Evolutionary conservation across 192 early-diverging fungal genomes (phyloP).

Genomic region (Backusella liffmaniae): DNA sequence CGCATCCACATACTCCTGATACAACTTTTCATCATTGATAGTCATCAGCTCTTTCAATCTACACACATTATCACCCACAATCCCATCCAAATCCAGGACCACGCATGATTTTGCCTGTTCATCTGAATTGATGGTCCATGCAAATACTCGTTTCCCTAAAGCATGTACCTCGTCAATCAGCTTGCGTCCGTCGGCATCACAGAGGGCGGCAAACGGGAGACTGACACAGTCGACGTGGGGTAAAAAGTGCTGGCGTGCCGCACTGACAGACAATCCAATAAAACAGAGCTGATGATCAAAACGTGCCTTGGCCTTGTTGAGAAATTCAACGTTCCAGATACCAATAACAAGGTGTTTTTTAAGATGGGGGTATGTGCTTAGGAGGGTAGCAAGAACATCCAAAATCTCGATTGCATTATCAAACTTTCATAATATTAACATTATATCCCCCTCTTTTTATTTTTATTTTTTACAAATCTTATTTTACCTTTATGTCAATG

Average conservation of each 20-base stretch:
- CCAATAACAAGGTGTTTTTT: constrained; percentile 47
- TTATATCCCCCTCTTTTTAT: not conserved
- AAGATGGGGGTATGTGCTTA: not conserved
- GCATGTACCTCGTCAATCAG: constrained; percentile 52
- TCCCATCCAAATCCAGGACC: constrained; percentile 44
- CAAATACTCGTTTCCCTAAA: constrained; percentile 41
- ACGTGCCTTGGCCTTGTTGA: constrained; percentile 39
- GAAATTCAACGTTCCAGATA: constrained; percentile 52
- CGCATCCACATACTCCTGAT: not conserved
- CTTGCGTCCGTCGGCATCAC: constrained; percentile 34
- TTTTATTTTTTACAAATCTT: not conserved
- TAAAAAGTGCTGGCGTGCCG: constrained; percentile 41
- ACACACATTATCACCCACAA: constrained; percentile 45
- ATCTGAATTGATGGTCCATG: constrained; percentile 51
- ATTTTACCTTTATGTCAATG: constrained; percentile 53
- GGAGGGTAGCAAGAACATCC: constrained; percentile 17
- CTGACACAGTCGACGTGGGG: constrained; percentile 41
- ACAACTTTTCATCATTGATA: not conserved
- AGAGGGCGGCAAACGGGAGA: constrained; percentile 39
- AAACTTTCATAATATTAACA: constrained; percentile 19
- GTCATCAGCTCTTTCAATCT: constrained; percentile 16
- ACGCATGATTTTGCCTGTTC: constrained; percentile 37
- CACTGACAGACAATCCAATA: constrained; percentile 45
- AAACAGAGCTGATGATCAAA: constrained; percentile 39
- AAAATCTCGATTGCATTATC: constrained; percentile 36